Conservation (phyloP, 495 filamentous ascomycete genomes). For the Daldinia grandis region DNA sequence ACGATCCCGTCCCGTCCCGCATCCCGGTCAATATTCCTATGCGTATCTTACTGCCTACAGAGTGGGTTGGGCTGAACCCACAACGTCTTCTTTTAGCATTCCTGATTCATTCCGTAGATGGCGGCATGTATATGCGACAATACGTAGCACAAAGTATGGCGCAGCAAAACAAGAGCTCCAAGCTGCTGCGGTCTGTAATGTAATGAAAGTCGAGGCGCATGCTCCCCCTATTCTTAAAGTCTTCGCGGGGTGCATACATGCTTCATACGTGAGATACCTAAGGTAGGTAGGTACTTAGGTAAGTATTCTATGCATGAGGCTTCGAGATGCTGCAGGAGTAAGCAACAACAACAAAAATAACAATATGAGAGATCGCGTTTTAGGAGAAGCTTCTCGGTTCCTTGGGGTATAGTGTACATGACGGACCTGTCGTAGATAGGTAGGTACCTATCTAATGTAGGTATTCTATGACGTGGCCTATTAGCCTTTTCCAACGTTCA, state of each 20-base stretch:
- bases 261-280: not conserved
- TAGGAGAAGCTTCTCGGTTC: not conserved
- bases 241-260: conserved; percentile 30
- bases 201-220: conserved; percentile 28
- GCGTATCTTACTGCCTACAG: conserved; percentile 4
- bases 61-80: conserved; percentile 5
- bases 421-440: too few species aligned
- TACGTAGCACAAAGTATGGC: conserved; percentile 27
- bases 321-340: not conserved
- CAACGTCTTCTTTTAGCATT: conserved; percentile 4
- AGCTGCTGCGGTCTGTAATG: conserved; percentile 11
- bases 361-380: not conserved
- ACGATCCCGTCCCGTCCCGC: conserved; percentile 21
- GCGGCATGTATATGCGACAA: not conserved
- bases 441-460: too few species aligned
- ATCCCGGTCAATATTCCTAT: conserved; percentile 4
- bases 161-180: not conserved
- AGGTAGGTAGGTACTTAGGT: too few species aligned
- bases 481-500: not conserved
- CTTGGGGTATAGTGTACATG: too few species aligned
- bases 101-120: not conserved
- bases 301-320: not conserved
- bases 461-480: not conserved
- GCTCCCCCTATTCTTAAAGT: conserved; percentile 1
- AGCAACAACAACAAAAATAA: not conserved